A percentile compares a stretch with the other conserved stretches of the same genome.
phyloP scores from a whole-genome alignment of 129 eudicot genomes.

The Smallanthus sonchifolius region DNA sequence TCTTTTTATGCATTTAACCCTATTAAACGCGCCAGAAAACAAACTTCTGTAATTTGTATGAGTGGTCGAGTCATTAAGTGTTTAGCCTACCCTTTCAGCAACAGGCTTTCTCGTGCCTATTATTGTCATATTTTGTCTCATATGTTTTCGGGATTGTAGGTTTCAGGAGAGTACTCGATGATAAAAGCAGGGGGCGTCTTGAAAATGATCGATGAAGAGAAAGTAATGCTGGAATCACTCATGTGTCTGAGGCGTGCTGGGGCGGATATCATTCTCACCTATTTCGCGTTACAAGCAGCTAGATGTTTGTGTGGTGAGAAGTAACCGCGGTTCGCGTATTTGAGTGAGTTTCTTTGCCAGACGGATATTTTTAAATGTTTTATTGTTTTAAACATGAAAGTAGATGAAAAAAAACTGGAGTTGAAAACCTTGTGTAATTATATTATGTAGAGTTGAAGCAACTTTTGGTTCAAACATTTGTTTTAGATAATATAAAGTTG shows the following conservation, averaged over 20 bases:
- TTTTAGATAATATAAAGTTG: not conserved
- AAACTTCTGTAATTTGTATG: not conserved
- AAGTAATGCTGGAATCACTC: constrained; percentile 89
- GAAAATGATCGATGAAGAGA: constrained; percentile 90
- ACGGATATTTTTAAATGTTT: not conserved
- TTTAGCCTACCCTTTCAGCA: not conserved
- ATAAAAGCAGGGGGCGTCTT: constrained; percentile 90
- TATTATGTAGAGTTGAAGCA: not conserved
- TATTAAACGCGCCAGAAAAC: not conserved
- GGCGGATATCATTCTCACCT: constrained; percentile 76
- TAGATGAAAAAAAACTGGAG: not conserved
- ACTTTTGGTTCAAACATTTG: not conserved
- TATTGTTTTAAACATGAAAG: not conserved
- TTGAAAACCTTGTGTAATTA: not conserved
- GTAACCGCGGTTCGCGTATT: not conserved
- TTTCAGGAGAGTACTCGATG: constrained; percentile 96
- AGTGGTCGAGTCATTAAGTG: not conserved
- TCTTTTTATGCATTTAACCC: not conserved
- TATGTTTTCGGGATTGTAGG: constrained; percentile 17
- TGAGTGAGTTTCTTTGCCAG: constrained; percentile 27
- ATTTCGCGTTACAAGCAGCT: constrained; percentile 79
- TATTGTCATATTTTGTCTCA: not conserved
- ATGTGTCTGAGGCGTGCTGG: constrained; percentile 93
- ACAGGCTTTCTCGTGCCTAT: not conserved
- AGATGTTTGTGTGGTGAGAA: constrained; percentile 55